phyloP scores from a whole-genome alignment of 106 monocot genomes.

The Platanthera zijinensis region DNA sequence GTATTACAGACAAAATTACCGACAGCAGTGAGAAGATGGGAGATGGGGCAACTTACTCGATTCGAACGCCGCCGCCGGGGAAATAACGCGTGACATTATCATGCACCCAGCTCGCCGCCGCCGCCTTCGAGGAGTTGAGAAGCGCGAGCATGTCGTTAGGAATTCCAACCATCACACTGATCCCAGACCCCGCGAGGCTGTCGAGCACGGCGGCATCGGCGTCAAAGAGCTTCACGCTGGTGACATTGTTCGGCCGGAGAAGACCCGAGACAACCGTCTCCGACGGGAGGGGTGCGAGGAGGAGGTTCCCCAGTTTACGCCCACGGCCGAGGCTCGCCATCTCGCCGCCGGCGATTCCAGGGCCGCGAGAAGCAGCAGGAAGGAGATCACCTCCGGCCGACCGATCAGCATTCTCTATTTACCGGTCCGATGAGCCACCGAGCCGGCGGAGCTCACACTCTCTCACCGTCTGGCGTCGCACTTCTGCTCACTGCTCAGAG shows the following conservation, averaged over 20 bases:
- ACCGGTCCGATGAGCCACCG: background rate
- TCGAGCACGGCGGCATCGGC: slow-evolving; percentile 49
- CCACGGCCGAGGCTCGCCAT: slow-evolving; percentile 17
- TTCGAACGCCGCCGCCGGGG: slow-evolving; percentile 31
- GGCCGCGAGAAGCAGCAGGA: slow-evolving; percentile 17
- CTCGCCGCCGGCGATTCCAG: background rate
- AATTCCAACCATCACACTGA: slow-evolving; percentile 58
- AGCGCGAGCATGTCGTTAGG: slow-evolving; percentile 60
- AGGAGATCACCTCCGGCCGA: slow-evolving; percentile 15
- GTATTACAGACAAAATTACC: background rate
- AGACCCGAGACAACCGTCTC: slow-evolving; percentile 43
- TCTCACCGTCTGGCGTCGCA: background rate
- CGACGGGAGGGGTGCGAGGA: slow-evolving; percentile 72
- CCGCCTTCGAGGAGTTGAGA: slow-evolving; percentile 61
- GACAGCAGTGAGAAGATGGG: background rate
- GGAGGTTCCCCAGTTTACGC: slow-evolving; percentile 65
- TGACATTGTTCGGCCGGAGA: slow-evolving; percentile 56
- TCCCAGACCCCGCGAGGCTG: slow-evolving; percentile 57
- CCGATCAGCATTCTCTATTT: slow-evolving; percentile 20
- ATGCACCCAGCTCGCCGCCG: slow-evolving; percentile 82
- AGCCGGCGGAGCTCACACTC: background rate
- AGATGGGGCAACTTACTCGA: slow-evolving; percentile 48
- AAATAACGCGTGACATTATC: slow-evolving; percentile 81
- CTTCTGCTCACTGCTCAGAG: too few relatives aligned
- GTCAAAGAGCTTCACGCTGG: slow-evolving; percentile 61